Evolutionary conservation across 371 early-diverging fungal species (phyloP).

Genomic region (Funneliformis caledonium): DNA sequence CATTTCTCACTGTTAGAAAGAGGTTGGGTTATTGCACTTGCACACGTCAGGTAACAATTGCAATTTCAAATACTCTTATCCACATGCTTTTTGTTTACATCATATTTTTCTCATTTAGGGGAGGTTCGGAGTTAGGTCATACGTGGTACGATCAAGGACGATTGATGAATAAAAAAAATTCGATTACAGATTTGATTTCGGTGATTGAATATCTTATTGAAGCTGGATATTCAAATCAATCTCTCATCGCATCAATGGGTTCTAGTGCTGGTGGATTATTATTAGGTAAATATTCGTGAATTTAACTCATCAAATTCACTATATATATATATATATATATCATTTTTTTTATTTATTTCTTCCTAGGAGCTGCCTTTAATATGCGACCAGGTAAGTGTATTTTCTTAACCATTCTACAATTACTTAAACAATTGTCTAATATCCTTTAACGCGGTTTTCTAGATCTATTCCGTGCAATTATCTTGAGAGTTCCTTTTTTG

Average conservation of each 20-base stretch:
- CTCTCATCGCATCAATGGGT: conserved; percentile 66
- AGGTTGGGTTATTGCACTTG: conserved; percentile 83
- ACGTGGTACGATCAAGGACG: conserved; percentile 80
- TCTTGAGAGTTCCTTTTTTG: conserved; percentile 85
- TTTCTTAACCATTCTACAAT: background rate
- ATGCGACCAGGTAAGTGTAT: conserved; percentile 57
- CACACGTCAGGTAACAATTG: conserved; percentile 76
- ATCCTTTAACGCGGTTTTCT: conserved; percentile 11
- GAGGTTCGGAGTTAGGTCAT: conserved; percentile 81
- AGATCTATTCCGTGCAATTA: conserved; percentile 77
- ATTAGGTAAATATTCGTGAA: conserved; percentile 51
- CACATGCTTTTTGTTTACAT: background rate
- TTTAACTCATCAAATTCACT: background rate
- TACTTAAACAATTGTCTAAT: background rate
- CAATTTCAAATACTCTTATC: background rate
- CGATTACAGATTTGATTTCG: conserved; percentile 72
- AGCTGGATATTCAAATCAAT: conserved; percentile 56
- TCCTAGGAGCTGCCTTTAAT: conserved; percentile 67
- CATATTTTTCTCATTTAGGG: conserved; percentile 50
- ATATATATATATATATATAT: background rate
- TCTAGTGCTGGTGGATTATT: conserved; percentile 82
- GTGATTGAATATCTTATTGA: conserved; percentile 68
- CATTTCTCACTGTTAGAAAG: conserved; percentile 76
- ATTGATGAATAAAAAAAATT: conserved; percentile 68
- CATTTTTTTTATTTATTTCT: background rate